Base-by-base conservation (phyloP, 179 eudicot species). In the Amaranthus tricolor region DNA sequence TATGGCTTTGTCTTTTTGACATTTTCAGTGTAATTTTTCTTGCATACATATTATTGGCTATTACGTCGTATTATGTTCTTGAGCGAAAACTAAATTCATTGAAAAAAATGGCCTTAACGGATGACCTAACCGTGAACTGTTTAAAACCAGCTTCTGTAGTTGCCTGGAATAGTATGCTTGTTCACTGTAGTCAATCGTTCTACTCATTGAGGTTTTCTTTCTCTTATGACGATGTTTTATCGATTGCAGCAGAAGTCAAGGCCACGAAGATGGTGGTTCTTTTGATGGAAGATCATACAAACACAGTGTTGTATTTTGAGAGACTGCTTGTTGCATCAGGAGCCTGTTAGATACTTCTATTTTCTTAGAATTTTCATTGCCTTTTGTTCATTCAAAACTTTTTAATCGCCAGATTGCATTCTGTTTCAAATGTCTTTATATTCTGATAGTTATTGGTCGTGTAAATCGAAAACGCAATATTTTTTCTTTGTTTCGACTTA, bases 221-320 rank as follows among this genome's bases (percentile, higher is more conserved):
- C 15, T 31, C 68, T 47, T 68, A 68, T 53, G 11, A 51, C 78
- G 56, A 43, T 61, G 72, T 62, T 70, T 44, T 49, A 1, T 74
- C n/a, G 67, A 62, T 57, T 77, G 71, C 86, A 84, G 84, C 68
- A 62, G 53, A 84, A 77, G 45, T 53, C 82, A 17, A 78, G 86
- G 64, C 84, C 69, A 64, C 77, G 80, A 52, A 75, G 86, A 77
- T 81, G 89, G 89, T 84, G 89, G 89, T 76, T 88, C 15, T 88
- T 88, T 70, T 88, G 85, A 86, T 11, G 50, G 72, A 54, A 59
- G 19, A 10, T 7, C 5, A 16, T 66, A 57, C 8, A 12, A 13
- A 24, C 21, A 43, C 15, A 21, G 15, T 15, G 66, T 19, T 56
- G 53, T 64, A 54, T 48, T 58, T 14, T 6, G 56, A 10, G 20